Evolutionary conservation across 75 land plant genomes (phyloP), one percentile per base, ranked within the genome.

Genomic region (Picea sitchensis): DNA sequence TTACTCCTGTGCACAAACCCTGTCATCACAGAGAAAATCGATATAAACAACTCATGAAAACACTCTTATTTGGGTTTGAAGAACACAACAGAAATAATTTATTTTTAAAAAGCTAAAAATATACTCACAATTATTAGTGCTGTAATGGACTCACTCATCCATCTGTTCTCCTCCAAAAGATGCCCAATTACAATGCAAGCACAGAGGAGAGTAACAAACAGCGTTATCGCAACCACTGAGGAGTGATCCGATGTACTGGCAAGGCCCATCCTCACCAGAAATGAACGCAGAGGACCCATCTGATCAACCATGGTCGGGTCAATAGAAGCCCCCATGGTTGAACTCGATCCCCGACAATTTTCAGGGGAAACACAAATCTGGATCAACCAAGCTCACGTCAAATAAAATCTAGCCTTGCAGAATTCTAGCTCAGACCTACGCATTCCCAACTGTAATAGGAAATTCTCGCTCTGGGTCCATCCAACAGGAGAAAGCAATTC

Each of bases 141-240:
- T 18, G 87, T 90, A 47, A 90, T 90, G 15, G 94, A 90, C 65
- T 92, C 92, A 61, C 85, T 90, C 83, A 90, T 87, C 94, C 93
- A 92, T 54, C 89, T 76, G 41, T 60, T 81, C 81, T 92, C 93
- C 80, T 91, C 94, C 4, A 91, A 76, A 34, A 90, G 82, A 63
- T 90, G 94, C 30, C 94, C 92, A 38, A 90, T 76, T 36, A 92
- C 86, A 36, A 90, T 92, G 75, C 94, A 90, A 5, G 82, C 92
- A 59, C 94, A 92, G 13, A 92, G 81, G 17, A 92, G 88, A 20
- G 92, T 85, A 0, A 90, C 90, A 26, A 90, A 87, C 14, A 92
- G 12, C 57, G 80, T 87, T 77, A 92, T 90, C 3, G 94, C 79
- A 2, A 90, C 87, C 14, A 92, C 87, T 20, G 86, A 79, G 5